Conservation (phyloP, 1,139 yeast species). For the Sugiyamaella japonica region DNA sequence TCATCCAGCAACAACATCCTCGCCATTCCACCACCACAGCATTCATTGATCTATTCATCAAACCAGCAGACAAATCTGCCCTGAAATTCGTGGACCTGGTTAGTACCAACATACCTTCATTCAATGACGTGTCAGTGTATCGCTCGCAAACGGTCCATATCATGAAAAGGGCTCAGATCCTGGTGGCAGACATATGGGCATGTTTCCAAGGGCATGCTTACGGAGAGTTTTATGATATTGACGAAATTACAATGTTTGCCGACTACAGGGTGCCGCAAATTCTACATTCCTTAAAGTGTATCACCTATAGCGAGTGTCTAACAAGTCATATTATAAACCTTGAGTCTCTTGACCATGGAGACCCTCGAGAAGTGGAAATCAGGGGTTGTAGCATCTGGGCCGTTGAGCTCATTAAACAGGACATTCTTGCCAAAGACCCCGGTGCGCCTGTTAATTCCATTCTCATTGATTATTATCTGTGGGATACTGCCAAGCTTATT, state of each 20-base stretch:
- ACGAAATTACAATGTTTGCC: conserved; percentile 48
- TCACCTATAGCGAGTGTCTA: conserved; percentile 39
- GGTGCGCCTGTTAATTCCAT: conserved; percentile 40
- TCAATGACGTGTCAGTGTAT: conserved; percentile 39
- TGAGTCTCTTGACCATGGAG: conserved; percentile 34
- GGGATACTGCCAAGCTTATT: conserved; percentile 47
- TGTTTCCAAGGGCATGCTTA: conserved; percentile 42
- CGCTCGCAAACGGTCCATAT: conserved; percentile 36
- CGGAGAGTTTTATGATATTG: conserved; percentile 44
- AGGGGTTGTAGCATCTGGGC: conserved; percentile 47
- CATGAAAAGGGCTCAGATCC: conserved; percentile 46
- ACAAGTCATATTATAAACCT: conserved; percentile 28
- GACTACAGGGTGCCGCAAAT: conserved; percentile 50
- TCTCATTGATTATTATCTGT: conserved; percentile 45
- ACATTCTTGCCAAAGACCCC: conserved; percentile 26
- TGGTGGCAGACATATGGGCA: conserved; percentile 48
- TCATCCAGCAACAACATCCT: conserved; percentile 25
- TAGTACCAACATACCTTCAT: conserved; percentile 37
- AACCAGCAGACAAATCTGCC: conserved; percentile 38
- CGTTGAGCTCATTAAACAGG: conserved; percentile 41
- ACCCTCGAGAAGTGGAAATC: conserved; percentile 43
- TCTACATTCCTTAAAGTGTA: conserved; percentile 40
- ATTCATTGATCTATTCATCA: conserved; percentile 35
- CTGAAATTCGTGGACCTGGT: conserved; percentile 36
- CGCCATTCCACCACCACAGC: conserved; percentile 5